Evolutionary conservation across 805 yeast species (phyloP), one percentile per base, ranked within the genome.

Genomic region (Lipomyces japonicus): DNA sequence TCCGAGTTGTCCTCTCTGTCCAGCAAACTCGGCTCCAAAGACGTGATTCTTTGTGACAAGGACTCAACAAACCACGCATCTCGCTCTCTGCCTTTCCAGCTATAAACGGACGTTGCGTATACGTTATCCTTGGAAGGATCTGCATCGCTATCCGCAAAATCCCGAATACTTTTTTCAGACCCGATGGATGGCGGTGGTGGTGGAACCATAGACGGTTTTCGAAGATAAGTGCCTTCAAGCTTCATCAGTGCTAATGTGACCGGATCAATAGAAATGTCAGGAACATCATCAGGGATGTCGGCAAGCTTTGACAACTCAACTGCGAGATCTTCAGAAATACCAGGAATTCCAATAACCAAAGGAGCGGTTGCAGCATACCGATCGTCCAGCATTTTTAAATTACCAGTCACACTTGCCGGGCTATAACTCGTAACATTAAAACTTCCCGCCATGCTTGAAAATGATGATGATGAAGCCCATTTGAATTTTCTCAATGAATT

Each of bases 251-350:
- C 89, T 9, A 36, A 24, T 10, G 34, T 37, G 10, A 54, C 37
- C 41, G 81, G 79, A 66, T 50, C 54, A 16, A 31, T 35, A 16
- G 87, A 86, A 16, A 75, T 79, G 25, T 75, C 78, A 37, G 77
- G 70, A 0, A 81, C 74, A 41, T 84, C 89, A 65, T 91, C 96
- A 0, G 96, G 91, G 44, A 90, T 80, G 4, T 85, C 84, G 1
- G 95, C 95, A 42, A 89, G 74, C 61, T 82, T 87, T 37, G 84
- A 84, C 40, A 85, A 14, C 43, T 54, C 56, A n/a, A 32, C 35
- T 14, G 41, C 47, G 43, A 46, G 35, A 14, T 52, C 57, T 12
- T 51, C 57, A 7, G 58, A 43, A 18, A 54, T 50, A 5, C 58
- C 58, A n/a, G 57, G 50, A 36, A 54, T 47, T 9, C 52, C 53